Evolutionary conservation across 768 basidiomycete species (phyloP), one percentile per base, ranked within the genome.

Genomic region (Tricholoma terreum): DNA sequence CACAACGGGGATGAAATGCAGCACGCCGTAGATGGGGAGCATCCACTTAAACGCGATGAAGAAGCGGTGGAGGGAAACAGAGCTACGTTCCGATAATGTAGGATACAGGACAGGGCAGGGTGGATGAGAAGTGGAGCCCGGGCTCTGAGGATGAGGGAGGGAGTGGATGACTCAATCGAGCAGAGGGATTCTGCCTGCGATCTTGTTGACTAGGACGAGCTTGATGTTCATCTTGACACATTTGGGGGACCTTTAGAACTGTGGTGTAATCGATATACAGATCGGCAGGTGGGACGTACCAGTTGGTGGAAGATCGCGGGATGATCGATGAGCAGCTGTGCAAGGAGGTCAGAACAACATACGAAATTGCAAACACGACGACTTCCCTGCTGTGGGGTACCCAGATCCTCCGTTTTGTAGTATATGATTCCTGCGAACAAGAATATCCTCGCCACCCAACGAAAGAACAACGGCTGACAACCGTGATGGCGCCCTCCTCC

Each of bases 381-480:
- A n/a, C n/a, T n/a, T n/a, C n/a, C n/a, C n/a, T n/a, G n/a, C n/a
- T n/a, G n/a, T n/a, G n/a, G 1, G 94, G 94, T 14, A 98, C 77
- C 45, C 74, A 75, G 45, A 94, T 77, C 24, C 84, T 84, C 30
- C 81, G 82, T 61, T 81, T 83, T 2, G 79, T 78, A 1, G 92
- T 84, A 63, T 85, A 87, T 8, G 84, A 81, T 64, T 95, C 96
- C 68, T 90, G 95, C 1, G 87, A 84, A 1, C 92, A 84, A 50
- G 56, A 86, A n/a, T n/a, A n/a, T n/a, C n/a, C n/a, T n/a, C n/a
- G n/a, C n/a, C n/a, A n/a, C n/a, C n/a, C n/a, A n/a, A 91, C 93
- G 83, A 54, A 95, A 92, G 72, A 95, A 92, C 63, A 94, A 67
- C 70, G 94, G 94, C 64, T 94, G 92, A n/a, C n/a, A n/a, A n/a